Percentiles rank a stretch among this genome's conserved stretches.
Evolutionary conservation across 2,329 filamentous ascomycete species (phyloP).

Genomic region (Penicillium sp.): DNA sequence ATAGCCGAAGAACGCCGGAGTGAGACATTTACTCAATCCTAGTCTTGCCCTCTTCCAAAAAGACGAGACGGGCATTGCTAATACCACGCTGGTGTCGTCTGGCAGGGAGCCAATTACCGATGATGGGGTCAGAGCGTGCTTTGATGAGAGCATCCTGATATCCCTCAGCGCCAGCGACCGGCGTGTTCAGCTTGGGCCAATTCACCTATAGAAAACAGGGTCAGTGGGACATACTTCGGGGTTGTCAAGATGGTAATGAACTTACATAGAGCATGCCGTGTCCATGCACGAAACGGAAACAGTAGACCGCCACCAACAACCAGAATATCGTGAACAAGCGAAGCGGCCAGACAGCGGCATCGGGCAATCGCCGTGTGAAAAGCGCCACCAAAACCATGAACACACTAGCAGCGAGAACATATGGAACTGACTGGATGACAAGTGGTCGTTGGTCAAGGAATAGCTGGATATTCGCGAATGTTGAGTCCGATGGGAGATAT

Average conservation of each 20-base stretch:
- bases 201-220: conserved; percentile 66
- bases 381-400: conserved; percentile 78
- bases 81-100: conserved; percentile 75
- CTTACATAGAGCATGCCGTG: conserved; percentile 95
- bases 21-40: conserved; percentile 66
- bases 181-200: conserved; percentile 94
- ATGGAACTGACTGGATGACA: conserved; percentile 89
- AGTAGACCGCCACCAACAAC: conserved; percentile 68
- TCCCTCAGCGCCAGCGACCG: conserved; percentile 80
- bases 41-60: conserved; percentile 96
- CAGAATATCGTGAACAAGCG: conserved; percentile 80
- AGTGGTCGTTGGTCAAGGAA: conserved; percentile 85
- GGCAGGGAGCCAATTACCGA: conserved; percentile 67
- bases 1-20: neutral
- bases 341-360: conserved; percentile 75
- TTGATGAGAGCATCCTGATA: conserved; percentile 83
- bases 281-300: conserved; percentile 71
- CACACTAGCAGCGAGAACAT: conserved; percentile 78
- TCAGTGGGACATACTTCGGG: conserved; percentile 6
- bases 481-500: conserved; percentile 72
- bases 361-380: conserved; percentile 69
- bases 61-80: conserved; percentile 77
- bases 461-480: conserved; percentile 68
- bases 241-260: conserved; percentile 26
- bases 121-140: conserved; percentile 76